These are phyloP conservation scores for Pseudonectria foliicola DNA, from an alignment of 2,329 filamentous ascomycete species.

Conservation along the genomic window DNA sequence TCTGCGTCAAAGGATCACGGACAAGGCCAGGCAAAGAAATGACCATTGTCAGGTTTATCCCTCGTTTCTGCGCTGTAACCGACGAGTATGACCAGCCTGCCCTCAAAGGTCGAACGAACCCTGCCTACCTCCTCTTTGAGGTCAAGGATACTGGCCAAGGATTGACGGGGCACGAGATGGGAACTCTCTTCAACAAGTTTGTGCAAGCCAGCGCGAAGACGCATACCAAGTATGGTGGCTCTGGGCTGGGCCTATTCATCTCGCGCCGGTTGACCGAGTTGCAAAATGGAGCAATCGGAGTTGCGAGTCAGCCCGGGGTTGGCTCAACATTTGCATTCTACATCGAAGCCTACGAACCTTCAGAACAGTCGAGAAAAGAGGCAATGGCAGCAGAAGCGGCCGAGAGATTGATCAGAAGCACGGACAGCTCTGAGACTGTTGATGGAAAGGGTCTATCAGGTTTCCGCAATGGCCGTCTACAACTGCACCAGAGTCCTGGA, in stretches of 20 bases:
- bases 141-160: conserved; percentile 74
- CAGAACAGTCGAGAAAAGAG: conserved; percentile 32
- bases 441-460: conserved; percentile 12
- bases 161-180: conserved; percentile 63
- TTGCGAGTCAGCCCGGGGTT: conserved; percentile 59
- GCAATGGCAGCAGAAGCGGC: conserved; percentile 31
- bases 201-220: conserved; percentile 70
- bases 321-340: conserved; percentile 73
- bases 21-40: conserved; percentile 32
- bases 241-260: conserved; percentile 72
- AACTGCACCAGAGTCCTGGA: conserved; percentile 19
- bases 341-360: conserved; percentile 49
- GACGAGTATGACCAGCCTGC: conserved; percentile 30
- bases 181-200: conserved; percentile 70
- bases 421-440: conserved; percentile 9
- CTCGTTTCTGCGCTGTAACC: conserved; percentile 42
- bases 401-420: conserved; percentile 22
- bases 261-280: conserved; percentile 72
- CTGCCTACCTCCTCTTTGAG: conserved; percentile 61
- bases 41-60: conserved; percentile 54
- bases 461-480: conserved; percentile 15
- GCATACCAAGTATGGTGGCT: conserved; percentile 73
- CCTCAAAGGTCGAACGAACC: conserved; percentile 30
- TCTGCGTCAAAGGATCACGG: conserved; percentile 39
- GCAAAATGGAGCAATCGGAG: conserved; percentile 73